phyloP scores from a whole-genome alignment of 2,329 filamentous ascomycete species.

The Aspergillus viridinutans region DNA sequence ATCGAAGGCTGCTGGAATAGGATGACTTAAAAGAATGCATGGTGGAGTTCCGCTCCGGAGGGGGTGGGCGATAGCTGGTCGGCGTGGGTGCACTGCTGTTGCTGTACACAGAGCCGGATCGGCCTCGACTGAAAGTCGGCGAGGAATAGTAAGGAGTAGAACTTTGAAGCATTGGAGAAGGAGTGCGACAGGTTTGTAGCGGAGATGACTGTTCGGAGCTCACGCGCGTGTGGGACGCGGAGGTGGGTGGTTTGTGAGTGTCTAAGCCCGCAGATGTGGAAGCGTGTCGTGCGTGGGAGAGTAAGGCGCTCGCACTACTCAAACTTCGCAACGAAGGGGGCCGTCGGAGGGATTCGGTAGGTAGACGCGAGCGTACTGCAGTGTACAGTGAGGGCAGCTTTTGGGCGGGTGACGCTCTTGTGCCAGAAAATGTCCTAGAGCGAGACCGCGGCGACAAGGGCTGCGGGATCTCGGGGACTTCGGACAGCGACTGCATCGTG shows the following conservation, averaged over 20 bases:
- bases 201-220: conserved; percentile 13
- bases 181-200: conserved; percentile 10
- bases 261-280: conserved; percentile 11
- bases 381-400: conserved; percentile 3
- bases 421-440: conserved; percentile 22
- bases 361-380: conserved; percentile 8
- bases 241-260: conserved; percentile 11
- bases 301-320: conserved; percentile 18
- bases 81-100: conserved; percentile 16
- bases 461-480: conserved; percentile 18
- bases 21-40: conserved; percentile 23
- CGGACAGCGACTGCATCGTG: conserved; percentile 21
- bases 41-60: conserved; percentile 21
- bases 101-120: conserved; percentile 21
- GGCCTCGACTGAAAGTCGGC: conserved; percentile 16
- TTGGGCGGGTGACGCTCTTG: conserved; percentile 20
- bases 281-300: conserved; percentile 12
- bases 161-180: conserved; percentile 15
- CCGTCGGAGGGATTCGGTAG: conserved; percentile 16
- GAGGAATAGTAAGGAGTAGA: conserved; percentile 19
- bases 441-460: conserved; percentile 16
- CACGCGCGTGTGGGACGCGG: conserved; percentile 15
- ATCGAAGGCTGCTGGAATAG: conserved; percentile 28
- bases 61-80: conserved; percentile 15
- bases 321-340: conserved; percentile 24